Percentiles rank a stretch among this genome's conserved stretches.
Conservation (phyloP, 2,329 filamentous ascomycete genomes). For the Sphaerulina vaccinii region DNA sequence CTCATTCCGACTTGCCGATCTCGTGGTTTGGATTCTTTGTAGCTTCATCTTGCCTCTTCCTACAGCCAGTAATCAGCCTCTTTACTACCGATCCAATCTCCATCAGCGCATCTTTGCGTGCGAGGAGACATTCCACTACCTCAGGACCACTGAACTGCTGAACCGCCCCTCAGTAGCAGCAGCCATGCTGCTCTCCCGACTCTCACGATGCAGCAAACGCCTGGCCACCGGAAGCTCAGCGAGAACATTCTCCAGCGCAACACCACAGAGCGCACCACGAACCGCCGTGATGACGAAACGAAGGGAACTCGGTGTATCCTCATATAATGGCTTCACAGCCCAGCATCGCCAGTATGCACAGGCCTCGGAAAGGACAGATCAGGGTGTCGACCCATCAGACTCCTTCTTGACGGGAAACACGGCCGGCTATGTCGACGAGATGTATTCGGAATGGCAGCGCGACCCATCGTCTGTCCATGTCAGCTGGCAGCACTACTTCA, state of each 20-base stretch:
- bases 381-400: slow-evolving; percentile 80
- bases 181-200: slow-evolving; percentile 69
- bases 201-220: slow-evolving; percentile 64
- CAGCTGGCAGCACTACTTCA: slow-evolving; percentile 99
- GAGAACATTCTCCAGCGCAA: slow-evolving; percentile 45
- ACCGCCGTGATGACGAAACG: slow-evolving; percentile 50
- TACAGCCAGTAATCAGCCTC: no score
- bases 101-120: neutral
- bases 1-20: no score
- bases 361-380: slow-evolving; percentile 57
- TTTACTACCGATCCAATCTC: no score
- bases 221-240: slow-evolving; percentile 58
- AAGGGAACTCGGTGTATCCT: slow-evolving; percentile 45
- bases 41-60: no score
- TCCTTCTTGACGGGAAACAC: slow-evolving; percentile 96
- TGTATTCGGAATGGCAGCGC: slow-evolving; percentile 97
- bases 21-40: no score
- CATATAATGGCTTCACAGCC: slow-evolving; percentile 44
- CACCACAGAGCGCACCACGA: slow-evolving; percentile 36
- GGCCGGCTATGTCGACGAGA: slow-evolving; percentile 98
- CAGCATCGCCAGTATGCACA: slow-evolving; percentile 59
- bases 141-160: slow-evolving; percentile 2
- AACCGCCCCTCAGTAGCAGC: slow-evolving; percentile 18
- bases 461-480: slow-evolving; percentile 92
- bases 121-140: neutral